A percentile compares a stretch with the other conserved stretches of the same genome.
phyloP scores from a whole-genome alignment of 768 basidiomycete genomes.

The Kwoniella botswanensis region DNA sequence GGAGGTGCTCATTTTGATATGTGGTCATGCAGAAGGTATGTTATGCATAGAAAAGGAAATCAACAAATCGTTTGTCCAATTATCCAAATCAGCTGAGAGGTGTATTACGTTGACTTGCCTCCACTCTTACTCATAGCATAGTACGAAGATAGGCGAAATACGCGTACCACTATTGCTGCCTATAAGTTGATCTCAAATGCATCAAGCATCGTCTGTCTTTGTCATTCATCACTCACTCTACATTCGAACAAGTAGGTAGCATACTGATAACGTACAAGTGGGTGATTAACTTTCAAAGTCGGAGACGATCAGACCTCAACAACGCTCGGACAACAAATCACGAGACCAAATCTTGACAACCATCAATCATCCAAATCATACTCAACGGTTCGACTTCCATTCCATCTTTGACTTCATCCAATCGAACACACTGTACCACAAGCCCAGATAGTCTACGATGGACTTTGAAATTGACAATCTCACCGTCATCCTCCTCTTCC shows the following conservation, averaged over 20 bases:
- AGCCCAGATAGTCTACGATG: slow-evolving; percentile 12
- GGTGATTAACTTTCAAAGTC: no score
- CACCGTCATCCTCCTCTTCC: slow-evolving; percentile 43
- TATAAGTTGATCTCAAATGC: not conserved
- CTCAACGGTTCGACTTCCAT: no score
- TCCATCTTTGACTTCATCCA: no score
- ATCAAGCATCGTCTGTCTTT: not conserved
- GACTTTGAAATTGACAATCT: slow-evolving; percentile 49
- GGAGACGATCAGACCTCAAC: no score
- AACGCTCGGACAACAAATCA: no score
- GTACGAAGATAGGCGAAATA: slow-evolving; percentile 11
- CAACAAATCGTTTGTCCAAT: no score
- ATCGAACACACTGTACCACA: not conserved
- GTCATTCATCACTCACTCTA: not conserved
- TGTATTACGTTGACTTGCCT: not conserved
- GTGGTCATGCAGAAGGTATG: not conserved
- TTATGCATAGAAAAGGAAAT: no score
- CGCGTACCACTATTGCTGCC: not conserved
- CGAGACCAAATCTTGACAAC: no score
- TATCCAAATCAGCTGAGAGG: not conserved
- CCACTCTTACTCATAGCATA: no score
- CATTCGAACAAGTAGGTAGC: not conserved
- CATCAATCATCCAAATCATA: no score
- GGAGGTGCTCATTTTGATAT: not conserved
- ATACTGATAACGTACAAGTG: no score